These are phyloP conservation scores for Hymenochaete sp. DNA, from an alignment of 1,284 basidiomycete genomes.

Conservation along the genomic window DNA sequence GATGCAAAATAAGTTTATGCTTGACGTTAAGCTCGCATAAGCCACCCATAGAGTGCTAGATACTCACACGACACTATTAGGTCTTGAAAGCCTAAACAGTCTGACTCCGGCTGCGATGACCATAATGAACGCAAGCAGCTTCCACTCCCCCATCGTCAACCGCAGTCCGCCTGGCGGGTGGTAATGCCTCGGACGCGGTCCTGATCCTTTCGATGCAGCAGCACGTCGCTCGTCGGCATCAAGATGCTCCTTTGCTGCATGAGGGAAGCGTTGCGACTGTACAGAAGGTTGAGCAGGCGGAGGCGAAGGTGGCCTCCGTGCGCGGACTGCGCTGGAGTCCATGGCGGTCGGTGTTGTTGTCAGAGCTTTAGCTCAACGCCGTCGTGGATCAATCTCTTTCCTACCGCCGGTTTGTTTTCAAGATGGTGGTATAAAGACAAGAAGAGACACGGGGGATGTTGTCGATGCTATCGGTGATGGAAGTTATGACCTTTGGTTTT, in stretches of 20 bases:
- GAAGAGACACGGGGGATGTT: background rate
- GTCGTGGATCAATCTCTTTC: conserved; percentile 37
- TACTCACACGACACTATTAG: conserved; percentile 83
- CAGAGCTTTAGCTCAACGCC: background rate
- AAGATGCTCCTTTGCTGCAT: conserved; percentile 49
- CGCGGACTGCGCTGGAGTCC: conserved; percentile 30
- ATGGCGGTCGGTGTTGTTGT: background rate
- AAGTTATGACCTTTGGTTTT: background rate
- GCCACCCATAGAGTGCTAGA: background rate
- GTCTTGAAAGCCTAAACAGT: conserved; percentile 71
- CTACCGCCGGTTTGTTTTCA: conserved; percentile 25
- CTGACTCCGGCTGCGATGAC: conserved; percentile 67
- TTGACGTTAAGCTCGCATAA: background rate
- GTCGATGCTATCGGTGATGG: background rate
- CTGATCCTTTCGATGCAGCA: conserved; percentile 56
- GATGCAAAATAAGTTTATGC: conserved; percentile 1
- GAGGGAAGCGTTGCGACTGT: conserved; percentile 48
- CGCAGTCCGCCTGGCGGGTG: conserved; percentile 57
- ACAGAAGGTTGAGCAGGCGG: conserved; percentile 38
- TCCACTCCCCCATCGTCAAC: conserved; percentile 63
- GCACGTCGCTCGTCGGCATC: conserved; percentile 66
- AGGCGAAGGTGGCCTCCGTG: conserved; percentile 58
- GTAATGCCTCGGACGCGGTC: conserved; percentile 40
- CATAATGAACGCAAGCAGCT: conserved; percentile 54
- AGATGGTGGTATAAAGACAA: background rate